Evolutionary conservation across 345 rosid genomes (phyloP).

Genomic region (Eucalyptus polybractea): DNA sequence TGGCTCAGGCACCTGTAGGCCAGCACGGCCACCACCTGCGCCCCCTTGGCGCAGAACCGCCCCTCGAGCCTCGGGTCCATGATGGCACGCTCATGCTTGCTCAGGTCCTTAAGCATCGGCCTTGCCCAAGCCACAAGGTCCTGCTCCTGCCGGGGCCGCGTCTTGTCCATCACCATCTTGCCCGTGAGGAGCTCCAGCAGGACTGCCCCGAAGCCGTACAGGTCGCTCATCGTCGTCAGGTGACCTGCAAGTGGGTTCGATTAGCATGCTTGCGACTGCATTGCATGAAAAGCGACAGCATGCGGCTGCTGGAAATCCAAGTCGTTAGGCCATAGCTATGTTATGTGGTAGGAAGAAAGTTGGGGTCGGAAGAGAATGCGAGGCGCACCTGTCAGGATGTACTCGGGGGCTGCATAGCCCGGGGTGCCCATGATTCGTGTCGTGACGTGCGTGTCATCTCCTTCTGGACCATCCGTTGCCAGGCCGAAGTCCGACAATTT

Average conservation of each 20-base stretch:
- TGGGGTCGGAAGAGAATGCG: neutral
- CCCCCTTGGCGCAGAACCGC: constrained; percentile 40
- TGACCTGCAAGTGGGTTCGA: constrained; percentile 37
- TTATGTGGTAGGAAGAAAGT: neutral
- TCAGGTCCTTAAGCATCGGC: constrained; percentile 37
- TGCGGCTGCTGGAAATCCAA: neutral
- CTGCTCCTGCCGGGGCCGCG: constrained; percentile 29
- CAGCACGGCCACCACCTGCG: constrained; percentile 32
- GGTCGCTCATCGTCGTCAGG: constrained; percentile 62
- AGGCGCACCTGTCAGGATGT: constrained; percentile 38
- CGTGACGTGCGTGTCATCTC: constrained; percentile 28
- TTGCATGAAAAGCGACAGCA: neutral
- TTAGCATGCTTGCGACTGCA: too few species aligned
- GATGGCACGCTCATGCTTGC: constrained; percentile 21
- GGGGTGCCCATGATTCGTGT: constrained; percentile 50
- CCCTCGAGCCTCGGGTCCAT: constrained; percentile 59
- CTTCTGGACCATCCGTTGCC: constrained; percentile 57
- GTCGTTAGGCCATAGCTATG: neutral
- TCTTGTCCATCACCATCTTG: constrained; percentile 39
- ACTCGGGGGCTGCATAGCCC: constrained; percentile 59
- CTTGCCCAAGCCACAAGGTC: constrained; percentile 61
- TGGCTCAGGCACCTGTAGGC: constrained; percentile 63
- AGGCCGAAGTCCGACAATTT: constrained; percentile 53
- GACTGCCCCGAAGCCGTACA: constrained; percentile 71
- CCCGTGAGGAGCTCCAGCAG: constrained; percentile 57